Percentiles rank a stretch among this genome's conserved stretches.
These are phyloP conservation scores for Arbutus unedo DNA, from an alignment of 148 eudicot genomes.

Conservation along the genomic window DNA sequence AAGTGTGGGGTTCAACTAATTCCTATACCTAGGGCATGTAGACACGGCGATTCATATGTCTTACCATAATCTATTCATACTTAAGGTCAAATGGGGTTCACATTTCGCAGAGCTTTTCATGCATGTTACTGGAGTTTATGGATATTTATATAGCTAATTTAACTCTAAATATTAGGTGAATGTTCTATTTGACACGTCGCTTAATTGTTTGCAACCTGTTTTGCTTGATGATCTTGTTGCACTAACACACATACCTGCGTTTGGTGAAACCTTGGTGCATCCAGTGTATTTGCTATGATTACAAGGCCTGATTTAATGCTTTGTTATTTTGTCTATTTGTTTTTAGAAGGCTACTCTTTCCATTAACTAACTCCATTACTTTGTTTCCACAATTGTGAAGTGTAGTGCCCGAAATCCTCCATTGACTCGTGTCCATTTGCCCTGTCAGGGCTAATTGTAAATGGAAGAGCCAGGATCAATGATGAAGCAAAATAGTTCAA, in stretches of 20 bases:
- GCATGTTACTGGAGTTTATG: too few species aligned
- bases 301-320: neutral
- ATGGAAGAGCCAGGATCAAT: conserved; percentile 32
- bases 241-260: neutral
- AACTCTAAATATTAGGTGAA: too few species aligned
- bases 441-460: conserved; percentile 5
- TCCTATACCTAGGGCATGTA: too few species aligned
- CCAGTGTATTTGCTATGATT: neutral
- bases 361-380: neutral
- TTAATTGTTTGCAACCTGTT: neutral
- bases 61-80: too few species aligned
- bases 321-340: neutral
- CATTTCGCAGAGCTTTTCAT: too few species aligned
- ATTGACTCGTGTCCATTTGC: conserved; percentile 11
- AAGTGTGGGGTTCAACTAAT: too few species aligned
- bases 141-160: too few species aligned
- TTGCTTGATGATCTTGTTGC: conserved; percentile 1
- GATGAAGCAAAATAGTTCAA: conserved; percentile 22
- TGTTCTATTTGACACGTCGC: neutral
- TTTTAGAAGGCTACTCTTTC: neutral
- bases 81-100: too few species aligned
- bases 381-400: neutral
- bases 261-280: neutral
- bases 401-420: conserved; percentile 5
- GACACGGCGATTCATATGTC: too few species aligned